Conservation (phyloP, 202 grass and related monocot genomes). For the Brachypodium distachyon region DNA sequence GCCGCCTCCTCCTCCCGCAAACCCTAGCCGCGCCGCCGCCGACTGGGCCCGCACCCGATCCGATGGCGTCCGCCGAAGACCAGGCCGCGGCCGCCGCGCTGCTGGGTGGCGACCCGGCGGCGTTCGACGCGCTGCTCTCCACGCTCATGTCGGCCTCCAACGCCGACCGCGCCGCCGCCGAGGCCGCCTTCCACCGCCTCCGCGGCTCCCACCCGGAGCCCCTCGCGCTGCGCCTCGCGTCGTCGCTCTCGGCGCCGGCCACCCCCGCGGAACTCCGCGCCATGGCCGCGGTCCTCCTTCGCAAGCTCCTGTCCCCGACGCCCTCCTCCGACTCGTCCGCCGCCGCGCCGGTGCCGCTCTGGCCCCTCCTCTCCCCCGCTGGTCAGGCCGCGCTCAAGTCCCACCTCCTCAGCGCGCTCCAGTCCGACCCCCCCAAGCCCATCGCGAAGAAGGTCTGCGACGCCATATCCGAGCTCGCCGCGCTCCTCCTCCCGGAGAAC, state of each 20-base stretch:
- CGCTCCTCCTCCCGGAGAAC: conserved; percentile 61
- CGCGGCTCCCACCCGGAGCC: conserved; percentile 65
- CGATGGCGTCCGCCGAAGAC: conserved; percentile 43
- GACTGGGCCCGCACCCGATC: conserved; percentile 4
- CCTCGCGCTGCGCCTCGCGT: conserved; percentile 59
- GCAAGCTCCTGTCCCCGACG: conserved; percentile 66
- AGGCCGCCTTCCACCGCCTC: conserved; percentile 87
- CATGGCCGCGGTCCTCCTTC: conserved; percentile 69
- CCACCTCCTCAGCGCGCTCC: conserved; percentile 55
- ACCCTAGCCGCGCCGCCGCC: conserved; percentile 22
- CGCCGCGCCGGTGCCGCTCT: conserved; percentile 29
- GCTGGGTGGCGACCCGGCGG: conserved; percentile 57
- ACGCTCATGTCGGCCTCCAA: conserved; percentile 92
- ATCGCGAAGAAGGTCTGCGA: conserved; percentile 93
- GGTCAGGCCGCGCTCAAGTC: conserved; percentile 58
- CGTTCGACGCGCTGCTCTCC: conserved; percentile 63
- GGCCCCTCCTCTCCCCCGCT: conserved; percentile 56
- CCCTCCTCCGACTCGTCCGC: conserved; percentile 25
- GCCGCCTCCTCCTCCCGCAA: neutral
- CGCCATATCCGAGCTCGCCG: conserved; percentile 69
- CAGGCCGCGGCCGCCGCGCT: conserved; percentile 54
- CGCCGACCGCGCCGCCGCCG: conserved; percentile 72
- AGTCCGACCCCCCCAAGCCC: conserved; percentile 52
- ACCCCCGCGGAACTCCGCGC: conserved; percentile 48
- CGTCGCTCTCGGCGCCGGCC: conserved; percentile 35